These are phyloP conservation scores for Trichoderma sp. DNA, from an alignment of 2,329 filamentous ascomycete species.

Conservation along the genomic window DNA sequence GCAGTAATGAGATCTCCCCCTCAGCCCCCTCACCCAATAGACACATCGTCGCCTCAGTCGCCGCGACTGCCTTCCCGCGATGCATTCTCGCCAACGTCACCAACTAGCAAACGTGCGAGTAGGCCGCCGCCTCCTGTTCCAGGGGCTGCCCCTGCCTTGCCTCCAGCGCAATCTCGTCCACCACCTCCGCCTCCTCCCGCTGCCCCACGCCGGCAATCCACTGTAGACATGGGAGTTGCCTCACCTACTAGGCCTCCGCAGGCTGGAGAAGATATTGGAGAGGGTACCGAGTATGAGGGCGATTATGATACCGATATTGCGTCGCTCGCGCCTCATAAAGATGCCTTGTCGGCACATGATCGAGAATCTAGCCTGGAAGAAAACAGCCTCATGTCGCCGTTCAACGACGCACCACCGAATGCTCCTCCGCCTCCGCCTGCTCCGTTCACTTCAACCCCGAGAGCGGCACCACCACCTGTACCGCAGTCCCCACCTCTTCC, in stretches of 20 bases:
- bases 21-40: slow-evolving; percentile 33
- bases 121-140: slow-evolving; percentile 64
- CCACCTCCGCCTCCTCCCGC: slow-evolving; percentile 68
- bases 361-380: slow-evolving; percentile 77
- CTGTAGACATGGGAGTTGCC: slow-evolving; percentile 53
- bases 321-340: slow-evolving; percentile 89
- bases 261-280: slow-evolving; percentile 66
- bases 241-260: slow-evolving; percentile 46
- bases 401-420: slow-evolving; percentile 48
- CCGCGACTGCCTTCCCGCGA: slow-evolving; percentile 43
- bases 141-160: slow-evolving; percentile 48
- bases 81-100: slow-evolving; percentile 49
- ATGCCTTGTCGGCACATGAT: slow-evolving; percentile 81
- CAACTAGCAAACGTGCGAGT: slow-evolving; percentile 57
- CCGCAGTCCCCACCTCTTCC: slow-evolving; percentile 57
- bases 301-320: slow-evolving; percentile 98
- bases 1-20: slow-evolving; percentile 42
- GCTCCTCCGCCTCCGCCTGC: slow-evolving; percentile 62
- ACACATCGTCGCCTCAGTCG: slow-evolving; percentile 35
- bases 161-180: slow-evolving; percentile 58
- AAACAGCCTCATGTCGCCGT: slow-evolving; percentile 62
- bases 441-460: slow-evolving; percentile 55
- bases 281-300: slow-evolving; percentile 91
- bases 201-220: slow-evolving; percentile 58
- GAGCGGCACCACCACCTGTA: slow-evolving; percentile 64